Base-by-base conservation (phyloP, 257 asterid genomes). In the Cynanchum wilfordii region DNA sequence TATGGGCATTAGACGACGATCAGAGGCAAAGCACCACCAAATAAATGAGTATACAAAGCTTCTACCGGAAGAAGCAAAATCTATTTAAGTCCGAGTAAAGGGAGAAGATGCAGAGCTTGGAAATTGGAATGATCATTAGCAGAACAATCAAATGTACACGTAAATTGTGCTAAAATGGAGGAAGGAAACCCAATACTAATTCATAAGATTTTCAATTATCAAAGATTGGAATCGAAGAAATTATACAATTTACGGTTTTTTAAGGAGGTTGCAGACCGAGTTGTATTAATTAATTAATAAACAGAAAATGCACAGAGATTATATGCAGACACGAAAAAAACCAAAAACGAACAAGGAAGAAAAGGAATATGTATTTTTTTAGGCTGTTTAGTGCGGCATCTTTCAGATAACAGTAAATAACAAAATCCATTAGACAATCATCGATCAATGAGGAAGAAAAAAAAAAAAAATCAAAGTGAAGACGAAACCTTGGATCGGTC, bases 401-500 rank as follows among this genome's bases (percentile, higher is more conserved):
- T 27, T 27, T 38, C 40, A 59, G 19, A 25, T 27, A 59, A 58
- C n/a, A 68, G 3, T 13, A 27, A 16, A 50, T 52, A 17, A 7
- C 27, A 22, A 54, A 54, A 0, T 22, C 58, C 52, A 24, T 27
- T 17, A 29, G 45, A 30, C 15, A n/a, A n/a, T 17, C n/a, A 78
- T 40, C 33, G 36, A 50, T 40, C 45, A 10, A 44, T 22, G 9
- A 11, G 2, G 16, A 50, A 50, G 5, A 50, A 15, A 50, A 45
- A 69, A 36, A 0, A 9, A 20, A 12, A 30, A 51, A 19, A 20
- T 27, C 38, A 12, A 55, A 2, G 25, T 2, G 8, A 64, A 44
- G n/a, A 17, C 8, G 30, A 55, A 56, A 80, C 86, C 86, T 79
- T 76, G 19, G 79, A 63, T 71, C 66, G 78, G 72, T 60, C 85